These are phyloP conservation scores for Verbena officinalis DNA, from an alignment of 257 asterid genomes.

Conservation along the genomic window DNA sequence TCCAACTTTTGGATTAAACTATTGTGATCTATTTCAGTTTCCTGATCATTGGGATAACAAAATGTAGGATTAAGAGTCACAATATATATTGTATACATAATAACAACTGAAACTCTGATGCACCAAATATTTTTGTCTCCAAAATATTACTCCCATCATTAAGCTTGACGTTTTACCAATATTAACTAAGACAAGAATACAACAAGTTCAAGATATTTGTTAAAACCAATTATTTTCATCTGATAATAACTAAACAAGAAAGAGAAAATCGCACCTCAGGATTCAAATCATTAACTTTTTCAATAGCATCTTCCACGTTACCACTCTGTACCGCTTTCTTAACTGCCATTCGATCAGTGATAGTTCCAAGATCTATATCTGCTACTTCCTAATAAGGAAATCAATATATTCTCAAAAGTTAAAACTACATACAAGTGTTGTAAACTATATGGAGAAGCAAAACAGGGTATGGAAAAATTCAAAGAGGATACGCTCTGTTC, in stretches of 20 bases:
- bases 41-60: neutral
- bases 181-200: neutral
- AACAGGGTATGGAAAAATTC: neutral
- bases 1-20: neutral
- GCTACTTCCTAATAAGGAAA: conserved; percentile 63
- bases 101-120: neutral
- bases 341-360: conserved; percentile 81
- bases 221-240: conserved; percentile 7
- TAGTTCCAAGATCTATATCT: conserved; percentile 79
- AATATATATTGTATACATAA: neutral
- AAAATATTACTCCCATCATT: neutral
- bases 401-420: neutral
- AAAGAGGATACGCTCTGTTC: conserved; percentile 79
- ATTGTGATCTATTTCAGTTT: conserved; percentile 7
- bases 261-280: conserved; percentile 61
- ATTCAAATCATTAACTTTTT: conserved; percentile 79
- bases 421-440: neutral
- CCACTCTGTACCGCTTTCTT: conserved; percentile 84
- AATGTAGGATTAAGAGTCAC: neutral
- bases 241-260: neutral
- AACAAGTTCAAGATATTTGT: neutral
- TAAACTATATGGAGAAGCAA: neutral
- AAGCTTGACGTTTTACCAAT: neutral
- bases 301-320: conserved; percentile 82
- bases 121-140: neutral